Evolutionary conservation across 257 asterid genomes (phyloP), one percentile per base, ranked within the genome.

Genomic region (Ajuga chamaepitys): DNA sequence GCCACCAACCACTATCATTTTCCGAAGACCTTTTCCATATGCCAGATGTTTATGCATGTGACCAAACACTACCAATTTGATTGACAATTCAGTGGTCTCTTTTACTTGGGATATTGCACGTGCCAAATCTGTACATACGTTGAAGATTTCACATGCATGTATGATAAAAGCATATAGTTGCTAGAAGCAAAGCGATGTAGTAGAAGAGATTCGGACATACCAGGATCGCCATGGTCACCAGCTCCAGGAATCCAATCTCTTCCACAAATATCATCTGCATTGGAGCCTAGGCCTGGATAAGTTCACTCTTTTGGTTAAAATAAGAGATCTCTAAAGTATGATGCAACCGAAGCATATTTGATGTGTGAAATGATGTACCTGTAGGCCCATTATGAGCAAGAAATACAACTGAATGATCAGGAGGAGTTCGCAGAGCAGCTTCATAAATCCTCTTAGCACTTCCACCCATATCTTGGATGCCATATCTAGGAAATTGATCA

Each of bases 321-420:
- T 30, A 34, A 22, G 60, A 58, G 32, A 65, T 61, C 64, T 74
- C 63, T 60, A 22, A 24, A 24, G 32, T 60, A 44, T 54, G 58
- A 16, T 20, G 67, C 13, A 22, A 40, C 38, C 20, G 41, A 32
- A 48, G 9, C 42, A 37, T 21, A 13, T 64, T 68, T 67, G 48
- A 14, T 56, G 44, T 37, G 58, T 41, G 45, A 53, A 54, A 14
- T 67, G 48, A 63, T 50, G 30, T 37, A 87, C 98, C 97, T 73
- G 95, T 80, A 11, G 98, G 98, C 61, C 98, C 97, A 41, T 92
- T 92, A 70, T 92, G 98, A 63, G 98, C 98, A 79, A 92, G 96
- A 64, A 92, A 74, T 77, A 92, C 70, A 40, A 84, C 59, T 24
- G 91, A 81, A 76, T 92, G 95, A 66, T 80, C 91, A 12, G 76